These are phyloP conservation scores for Linum lewisii DNA, from an alignment of 345 rosid genomes.

Conservation along the genomic window DNA sequence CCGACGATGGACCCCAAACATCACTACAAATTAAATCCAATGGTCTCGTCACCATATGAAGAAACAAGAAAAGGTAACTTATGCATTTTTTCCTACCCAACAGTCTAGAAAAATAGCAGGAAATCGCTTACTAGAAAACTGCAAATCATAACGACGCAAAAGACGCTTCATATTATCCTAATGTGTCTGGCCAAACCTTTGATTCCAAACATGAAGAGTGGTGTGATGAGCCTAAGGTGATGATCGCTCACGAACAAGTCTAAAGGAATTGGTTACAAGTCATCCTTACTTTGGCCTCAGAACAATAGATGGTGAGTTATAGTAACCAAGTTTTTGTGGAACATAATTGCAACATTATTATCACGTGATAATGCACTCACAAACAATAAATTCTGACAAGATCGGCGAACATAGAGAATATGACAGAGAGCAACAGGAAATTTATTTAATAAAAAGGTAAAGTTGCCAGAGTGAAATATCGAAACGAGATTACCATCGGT, in stretches of 20 bases:
- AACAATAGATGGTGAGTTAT: not conserved
- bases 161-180: too few species aligned
- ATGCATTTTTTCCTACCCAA: not conserved
- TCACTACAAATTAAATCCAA: slow-evolving; percentile 2
- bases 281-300: not conserved
- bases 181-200: not conserved
- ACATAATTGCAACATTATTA: not conserved
- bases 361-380: not conserved
- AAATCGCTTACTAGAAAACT: too few species aligned
- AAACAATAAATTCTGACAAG: not conserved
- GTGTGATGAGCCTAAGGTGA: not conserved
- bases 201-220: not conserved
- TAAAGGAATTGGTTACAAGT: not conserved
- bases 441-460: not conserved
- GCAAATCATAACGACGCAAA: too few species aligned
- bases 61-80: not conserved
- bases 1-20: not conserved
- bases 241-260: not conserved
- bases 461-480: not conserved
- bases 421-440: not conserved
- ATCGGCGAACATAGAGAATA: not conserved
- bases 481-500: too few species aligned
- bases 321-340: not conserved
- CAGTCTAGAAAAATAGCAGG: too few species aligned
- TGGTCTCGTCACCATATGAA: not conserved